These are phyloP conservation scores for Chaetomium fimeti DNA, from an alignment of 495 filamentous ascomycete genomes.

Conservation along the genomic window DNA sequence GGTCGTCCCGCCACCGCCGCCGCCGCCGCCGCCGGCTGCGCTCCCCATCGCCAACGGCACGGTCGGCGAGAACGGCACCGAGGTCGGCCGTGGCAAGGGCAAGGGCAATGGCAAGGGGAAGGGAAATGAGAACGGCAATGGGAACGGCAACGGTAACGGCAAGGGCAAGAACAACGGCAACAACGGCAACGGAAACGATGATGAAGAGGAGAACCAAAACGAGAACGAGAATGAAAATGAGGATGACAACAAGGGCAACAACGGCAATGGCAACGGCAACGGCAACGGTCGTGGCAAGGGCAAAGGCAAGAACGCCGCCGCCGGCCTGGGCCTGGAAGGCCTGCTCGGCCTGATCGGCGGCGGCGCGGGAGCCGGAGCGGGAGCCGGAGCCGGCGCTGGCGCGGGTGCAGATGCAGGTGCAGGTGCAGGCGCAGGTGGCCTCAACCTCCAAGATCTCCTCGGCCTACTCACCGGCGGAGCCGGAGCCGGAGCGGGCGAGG, in stretches of 20 bases:
- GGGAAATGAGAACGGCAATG: conserved; percentile 18
- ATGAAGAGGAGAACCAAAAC: neutral
- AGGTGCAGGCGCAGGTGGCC: neutral
- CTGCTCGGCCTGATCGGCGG: too few relatives aligned
- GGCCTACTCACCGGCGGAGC: neutral
- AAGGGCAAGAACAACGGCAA: neutral
- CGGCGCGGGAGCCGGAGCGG: too few relatives aligned
- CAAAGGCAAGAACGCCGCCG: too few relatives aligned
- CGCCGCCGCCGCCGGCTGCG: neutral
- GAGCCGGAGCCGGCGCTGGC: too few relatives aligned
- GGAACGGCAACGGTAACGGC: neutral
- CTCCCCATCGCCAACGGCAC: neutral
- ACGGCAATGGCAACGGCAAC: neutral
- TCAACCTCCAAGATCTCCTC: conserved; percentile 1
- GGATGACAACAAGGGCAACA: neutral
- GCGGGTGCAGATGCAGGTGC: neutral
- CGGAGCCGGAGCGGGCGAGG: neutral
- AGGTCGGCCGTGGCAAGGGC: conserved; percentile 3
- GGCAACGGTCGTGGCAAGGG: too few relatives aligned
- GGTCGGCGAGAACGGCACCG: neutral
- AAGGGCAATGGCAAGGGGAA: conserved; percentile 21
- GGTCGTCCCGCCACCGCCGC: too few relatives aligned
- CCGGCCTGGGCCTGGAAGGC: too few relatives aligned
- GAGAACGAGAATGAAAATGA: too few relatives aligned
- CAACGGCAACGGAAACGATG: neutral